These are phyloP conservation scores for Gynochthodes officinalis DNA, from an alignment of 257 asterid genomes.

Conservation along the genomic window DNA sequence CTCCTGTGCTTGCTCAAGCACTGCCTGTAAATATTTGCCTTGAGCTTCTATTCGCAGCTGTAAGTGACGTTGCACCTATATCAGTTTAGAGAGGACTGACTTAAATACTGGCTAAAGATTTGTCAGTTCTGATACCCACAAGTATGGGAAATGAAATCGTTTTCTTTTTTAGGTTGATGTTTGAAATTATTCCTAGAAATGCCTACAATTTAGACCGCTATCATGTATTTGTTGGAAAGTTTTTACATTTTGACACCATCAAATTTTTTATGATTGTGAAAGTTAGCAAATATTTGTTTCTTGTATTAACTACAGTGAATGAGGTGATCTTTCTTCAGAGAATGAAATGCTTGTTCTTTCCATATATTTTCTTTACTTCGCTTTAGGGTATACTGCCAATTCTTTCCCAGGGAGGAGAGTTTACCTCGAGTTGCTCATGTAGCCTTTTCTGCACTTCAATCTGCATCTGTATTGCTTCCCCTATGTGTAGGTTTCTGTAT, in stretches of 20 bases:
- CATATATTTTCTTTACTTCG: neutral
- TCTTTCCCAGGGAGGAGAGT: neutral
- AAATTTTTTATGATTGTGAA: neutral
- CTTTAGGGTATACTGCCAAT: neutral
- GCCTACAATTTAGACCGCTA: neutral
- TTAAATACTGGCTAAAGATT: slow-evolving; percentile 12
- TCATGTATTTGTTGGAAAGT: neutral
- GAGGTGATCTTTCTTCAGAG: neutral
- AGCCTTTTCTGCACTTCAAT: slow-evolving; percentile 81
- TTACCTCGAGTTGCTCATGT: slow-evolving; percentile 90
- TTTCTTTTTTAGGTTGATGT: neutral
- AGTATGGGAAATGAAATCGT: neutral
- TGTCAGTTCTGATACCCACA: neutral
- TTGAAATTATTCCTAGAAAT: neutral
- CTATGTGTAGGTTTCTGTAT: slow-evolving; percentile 61
- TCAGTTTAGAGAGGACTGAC: slow-evolving; percentile 24
- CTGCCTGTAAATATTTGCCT: slow-evolving; percentile 49
- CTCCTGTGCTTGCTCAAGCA: slow-evolving; percentile 89
- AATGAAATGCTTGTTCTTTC: neutral
- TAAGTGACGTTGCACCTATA: slow-evolving; percentile 77
- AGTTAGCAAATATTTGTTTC: neutral
- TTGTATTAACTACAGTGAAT: neutral
- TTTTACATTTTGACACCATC: neutral
- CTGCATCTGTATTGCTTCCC: slow-evolving; percentile 82
- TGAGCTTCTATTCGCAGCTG: slow-evolving; percentile 25